Base-by-base conservation (phyloP, 768 basidiomycete species). In the Boletus insuetus region DNA sequence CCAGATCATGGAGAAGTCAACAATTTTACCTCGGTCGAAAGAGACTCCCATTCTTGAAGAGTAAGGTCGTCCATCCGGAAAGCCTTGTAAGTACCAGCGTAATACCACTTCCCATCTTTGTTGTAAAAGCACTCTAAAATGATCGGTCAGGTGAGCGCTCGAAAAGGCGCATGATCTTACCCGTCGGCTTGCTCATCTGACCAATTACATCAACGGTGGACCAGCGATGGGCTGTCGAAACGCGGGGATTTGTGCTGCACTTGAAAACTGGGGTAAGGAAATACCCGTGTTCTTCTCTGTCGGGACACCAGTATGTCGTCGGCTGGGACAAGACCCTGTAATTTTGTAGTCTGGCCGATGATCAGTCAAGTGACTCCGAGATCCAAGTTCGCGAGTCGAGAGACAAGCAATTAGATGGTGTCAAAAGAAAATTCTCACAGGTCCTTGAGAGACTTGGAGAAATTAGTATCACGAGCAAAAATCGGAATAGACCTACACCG, bases 261-360 rank as follows among this genome's bases (percentile, higher is more conserved):
- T 88, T 89, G 77, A 84, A 91, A 13, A 80, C 65, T 0, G 89
- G 88, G 2, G 82, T 77, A 50, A 91, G 81, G 66, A 85, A 83
- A 63, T 87, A 91, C 3, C 89, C 89, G 53, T 91, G 88, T 59
- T 91, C 89, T 74, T 92, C 89, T 48, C 85, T 83, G 44, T 89
- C 87, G 3, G 87, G 82, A 63, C 89, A 91, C 89, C 89, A 92
- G 35, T 77, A 76, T 3, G 89, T 89, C 17, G 85, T 90, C 7
- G 74, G 66, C 53, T 84, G 81, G 51, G 86, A 82, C 38, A 92
- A 75, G 40, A 88, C 77, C 43, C 84, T 82, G 65, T 89, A 86
- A 57, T 84, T 84, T 8, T 78, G 72, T 8, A 91, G 76, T 39
- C 89, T 91, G 58, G 13, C 22, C 17, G 20, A 50, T 37, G 19